phyloP scores from a whole-genome alignment of 805 yeast species.

The Kuraishia piskuri region DNA sequence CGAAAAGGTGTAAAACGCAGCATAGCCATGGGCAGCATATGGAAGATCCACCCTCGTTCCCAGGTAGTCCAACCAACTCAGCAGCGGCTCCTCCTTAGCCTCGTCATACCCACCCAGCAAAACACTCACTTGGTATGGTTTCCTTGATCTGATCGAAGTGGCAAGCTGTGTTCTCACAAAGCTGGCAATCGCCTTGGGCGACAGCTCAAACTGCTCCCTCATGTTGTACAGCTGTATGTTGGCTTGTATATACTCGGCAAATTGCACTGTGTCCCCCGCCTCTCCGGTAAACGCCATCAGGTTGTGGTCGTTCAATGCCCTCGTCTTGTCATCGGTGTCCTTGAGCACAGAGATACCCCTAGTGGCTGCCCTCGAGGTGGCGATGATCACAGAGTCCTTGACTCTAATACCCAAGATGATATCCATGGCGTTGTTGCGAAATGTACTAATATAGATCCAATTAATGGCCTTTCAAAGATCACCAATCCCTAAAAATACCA shows the following conservation, averaged over 20 bases:
- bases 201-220: constrained; percentile 74
- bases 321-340: constrained; percentile 73
- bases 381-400: constrained; percentile 72
- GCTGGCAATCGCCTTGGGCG: constrained; percentile 81
- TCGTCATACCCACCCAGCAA: constrained; percentile 77
- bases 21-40: constrained; percentile 97
- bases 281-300: constrained; percentile 91
- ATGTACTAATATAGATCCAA: neutral
- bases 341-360: constrained; percentile 82
- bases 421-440: constrained; percentile 50
- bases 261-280: constrained; percentile 83
- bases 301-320: constrained; percentile 63
- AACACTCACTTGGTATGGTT: constrained; percentile 93
- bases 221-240: constrained; percentile 82
- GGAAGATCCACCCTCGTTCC: constrained; percentile 90
- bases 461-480: neutral
- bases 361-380: constrained; percentile 92
- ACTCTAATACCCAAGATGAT: constrained; percentile 81
- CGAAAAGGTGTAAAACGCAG: constrained; percentile 91
- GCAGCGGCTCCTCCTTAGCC: constrained; percentile 47
- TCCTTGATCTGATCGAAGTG: constrained; percentile 80
- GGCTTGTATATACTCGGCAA: constrained; percentile 91
- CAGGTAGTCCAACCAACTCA: constrained; percentile 88
- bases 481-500: too few species aligned
- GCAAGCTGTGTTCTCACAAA: constrained; percentile 87